Base-by-base conservation (phyloP, 1,284 basidiomycete species). In the Fomitopsis schrenkii region DNA sequence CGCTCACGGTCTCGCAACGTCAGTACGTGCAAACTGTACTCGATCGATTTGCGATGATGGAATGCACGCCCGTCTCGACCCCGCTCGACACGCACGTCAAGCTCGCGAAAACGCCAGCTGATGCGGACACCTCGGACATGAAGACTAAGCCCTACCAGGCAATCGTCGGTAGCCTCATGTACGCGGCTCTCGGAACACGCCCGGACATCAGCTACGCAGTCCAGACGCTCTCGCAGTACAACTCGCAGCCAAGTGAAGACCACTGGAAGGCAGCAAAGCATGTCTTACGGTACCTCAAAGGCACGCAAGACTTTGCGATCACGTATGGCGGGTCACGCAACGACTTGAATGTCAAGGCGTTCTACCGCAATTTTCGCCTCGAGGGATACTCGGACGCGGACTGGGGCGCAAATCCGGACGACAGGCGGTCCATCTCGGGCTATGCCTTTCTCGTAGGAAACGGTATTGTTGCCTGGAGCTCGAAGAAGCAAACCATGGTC, bases 271-370 rank as follows among this genome's bases (percentile, higher is more conserved):
- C 76, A 0, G 75, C 75, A 0, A 74, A 78, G 15, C 71, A 72
- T 3, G 69, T 81, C 2, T 66, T 81, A 0, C 67, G 69, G 0
- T 82, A 83, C 63, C 71, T 82, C 0, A 72, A 74, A 26, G 74
- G 75, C 5, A 79, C 79, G 0, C 45, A 64, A 2, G 55, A 70
- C 15, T 57, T 74, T 3, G 65, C 66, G 19, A 70, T 81, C 3
- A 59, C 57, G 5, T 70, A 77, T 75, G 1, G 70, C 72, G 8
- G 42, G 2, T 35, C 48, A 45, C 14, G 28, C 48, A 15, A n/a
- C 30, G 48, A 50, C 26, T 22, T 50, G 28, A 50, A 50, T 44
- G 28, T 40, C 1, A 50, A 35, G 9, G 55, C 30, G 2, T 62
- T 19, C 59, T 61, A 52, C 41, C 26, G 45, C 0, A 53, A 61